These are phyloP conservation scores for Penicillium cinerascens DNA, from an alignment of 495 filamentous ascomycete species.

Conservation along the genomic window DNA sequence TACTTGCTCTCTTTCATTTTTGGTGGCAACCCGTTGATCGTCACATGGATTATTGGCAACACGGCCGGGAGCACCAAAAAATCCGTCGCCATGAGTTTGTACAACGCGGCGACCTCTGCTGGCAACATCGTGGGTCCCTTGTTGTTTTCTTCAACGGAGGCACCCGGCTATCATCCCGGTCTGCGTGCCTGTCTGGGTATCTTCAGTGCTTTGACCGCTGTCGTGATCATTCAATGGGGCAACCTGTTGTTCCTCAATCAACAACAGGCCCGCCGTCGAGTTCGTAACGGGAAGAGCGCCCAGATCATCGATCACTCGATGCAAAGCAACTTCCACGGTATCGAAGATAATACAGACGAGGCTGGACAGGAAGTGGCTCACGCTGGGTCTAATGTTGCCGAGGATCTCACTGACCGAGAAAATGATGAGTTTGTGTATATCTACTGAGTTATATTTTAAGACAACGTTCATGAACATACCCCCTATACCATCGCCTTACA, in stretches of 20 bases:
- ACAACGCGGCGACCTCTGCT: conserved; percentile 40
- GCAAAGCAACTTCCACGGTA: conserved; percentile 34
- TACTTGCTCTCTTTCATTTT: conserved; percentile 61
- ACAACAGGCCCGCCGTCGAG: conserved; percentile 47
- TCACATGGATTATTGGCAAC: conserved; percentile 51
- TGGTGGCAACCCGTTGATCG: conserved; percentile 48
- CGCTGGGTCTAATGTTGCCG: conserved; percentile 41
- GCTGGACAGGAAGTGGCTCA: conserved; percentile 17
- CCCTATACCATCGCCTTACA: too few relatives aligned
- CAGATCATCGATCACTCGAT: conserved; percentile 56
- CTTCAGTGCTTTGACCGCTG: conserved; percentile 47
- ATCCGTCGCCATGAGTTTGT: conserved; percentile 50
- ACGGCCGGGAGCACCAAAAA: conserved; percentile 52
- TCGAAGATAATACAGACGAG: conserved; percentile 16
- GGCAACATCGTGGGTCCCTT: conserved; percentile 50
- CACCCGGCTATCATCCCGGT: conserved; percentile 52
- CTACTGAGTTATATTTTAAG: too few relatives aligned
- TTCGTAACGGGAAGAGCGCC: conserved; percentile 54
- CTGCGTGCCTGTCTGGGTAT: conserved; percentile 54
- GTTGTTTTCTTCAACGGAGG: conserved; percentile 40
- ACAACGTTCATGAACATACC: too few relatives aligned
- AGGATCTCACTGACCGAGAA: conserved; percentile 58
- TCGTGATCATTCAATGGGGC: conserved; percentile 48
- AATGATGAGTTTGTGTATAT: conserved; percentile 70
- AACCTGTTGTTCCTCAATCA: conserved; percentile 54